Base-by-base conservation (phyloP, 2,329 filamentous ascomycete species). In the Proliferodiscus dingleyae region DNA sequence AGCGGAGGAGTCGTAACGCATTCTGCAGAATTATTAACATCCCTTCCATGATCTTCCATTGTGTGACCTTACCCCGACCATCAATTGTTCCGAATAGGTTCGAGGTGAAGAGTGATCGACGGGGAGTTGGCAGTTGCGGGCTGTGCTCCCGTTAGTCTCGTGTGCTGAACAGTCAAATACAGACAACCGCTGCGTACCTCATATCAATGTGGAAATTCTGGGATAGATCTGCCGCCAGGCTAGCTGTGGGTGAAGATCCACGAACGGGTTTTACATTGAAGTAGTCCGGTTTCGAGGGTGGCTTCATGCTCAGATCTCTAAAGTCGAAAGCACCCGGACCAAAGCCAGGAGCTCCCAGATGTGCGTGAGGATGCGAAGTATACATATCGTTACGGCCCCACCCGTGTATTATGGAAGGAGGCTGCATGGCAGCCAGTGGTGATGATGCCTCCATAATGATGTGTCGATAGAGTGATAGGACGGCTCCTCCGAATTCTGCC, bases 191-290 rank as follows among this genome's bases (percentile, higher is more conserved):
- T 43, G 28, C 77, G 57, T 74, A 96, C 91, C 90, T 96, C 63
- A 85, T 89, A 68, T 96, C 90, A 65, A 97, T 87, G 64, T 91
- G 87, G 66, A 97, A 95, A 72, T 97, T 98, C 65, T 95, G 89
- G 47, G 90, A 96, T 59, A 97, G 77, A 69, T 98, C 93, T 51
- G 89, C 90, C 33, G 90, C 91, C 57, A 98, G 73, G 62, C 88
- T 95, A 42, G 89, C 83, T 28, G 89, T 90, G 5, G 93, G 93
- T 46, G 93, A 98, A 16, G 90, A 95, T 39, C 89, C 88, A 56
- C 81, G 81, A 60, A 88, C 73, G 42, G 85, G 78, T 64, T 87
- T 89, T 59, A 86, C 68, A 60, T 77, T 83, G 71, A 97, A 95
- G 71, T 93, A 95, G 67, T 95, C 90, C 28, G 74, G 66, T 32